These are phyloP conservation scores for Pisolithus tinctorius DNA, from an alignment of 768 basidiomycete genomes.

Conservation along the genomic window DNA sequence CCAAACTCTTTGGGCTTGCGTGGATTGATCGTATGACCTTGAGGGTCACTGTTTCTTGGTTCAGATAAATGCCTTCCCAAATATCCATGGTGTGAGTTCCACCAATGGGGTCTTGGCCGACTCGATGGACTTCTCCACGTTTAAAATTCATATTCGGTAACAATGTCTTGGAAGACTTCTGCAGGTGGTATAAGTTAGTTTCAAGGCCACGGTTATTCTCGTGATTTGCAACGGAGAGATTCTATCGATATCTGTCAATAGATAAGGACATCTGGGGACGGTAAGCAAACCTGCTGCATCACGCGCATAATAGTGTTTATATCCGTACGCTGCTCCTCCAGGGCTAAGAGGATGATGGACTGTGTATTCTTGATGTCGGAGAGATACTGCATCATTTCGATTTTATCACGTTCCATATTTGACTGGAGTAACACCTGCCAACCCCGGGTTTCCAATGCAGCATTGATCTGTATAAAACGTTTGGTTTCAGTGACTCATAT, in stretches of 20 bases:
- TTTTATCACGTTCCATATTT: conserved; percentile 36
- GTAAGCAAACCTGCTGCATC: conserved; percentile 39
- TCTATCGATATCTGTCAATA: conserved; percentile 13
- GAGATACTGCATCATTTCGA: conserved; percentile 36
- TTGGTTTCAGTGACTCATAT: conserved; percentile 1
- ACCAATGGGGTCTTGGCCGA: conserved; percentile 43
- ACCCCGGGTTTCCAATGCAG: conserved; percentile 37
- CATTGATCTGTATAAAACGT: conserved; percentile 31
- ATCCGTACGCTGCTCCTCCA: conserved; percentile 29
- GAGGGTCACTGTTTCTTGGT: conserved; percentile 49
- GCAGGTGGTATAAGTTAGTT: conserved; percentile 45
- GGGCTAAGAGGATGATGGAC: conserved; percentile 26
- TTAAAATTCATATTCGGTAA: conserved; percentile 45
- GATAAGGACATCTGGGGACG: background rate
- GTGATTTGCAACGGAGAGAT: conserved; percentile 12
- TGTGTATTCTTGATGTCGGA: conserved; percentile 39
- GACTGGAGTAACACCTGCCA: conserved; percentile 43
- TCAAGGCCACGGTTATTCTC: conserved; percentile 37
- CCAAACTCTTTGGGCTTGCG: conserved; percentile 37
- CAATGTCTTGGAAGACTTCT: conserved; percentile 38
- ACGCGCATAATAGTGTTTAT: conserved; percentile 39
- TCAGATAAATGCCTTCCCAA: conserved; percentile 49
- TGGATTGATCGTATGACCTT: conserved; percentile 49
- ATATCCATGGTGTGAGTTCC: conserved; percentile 51
- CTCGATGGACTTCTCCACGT: conserved; percentile 45